These are phyloP conservation scores for Penicillium brevicompactum DNA, from an alignment of 2,329 filamentous ascomycete species.

Conservation along the genomic window DNA sequence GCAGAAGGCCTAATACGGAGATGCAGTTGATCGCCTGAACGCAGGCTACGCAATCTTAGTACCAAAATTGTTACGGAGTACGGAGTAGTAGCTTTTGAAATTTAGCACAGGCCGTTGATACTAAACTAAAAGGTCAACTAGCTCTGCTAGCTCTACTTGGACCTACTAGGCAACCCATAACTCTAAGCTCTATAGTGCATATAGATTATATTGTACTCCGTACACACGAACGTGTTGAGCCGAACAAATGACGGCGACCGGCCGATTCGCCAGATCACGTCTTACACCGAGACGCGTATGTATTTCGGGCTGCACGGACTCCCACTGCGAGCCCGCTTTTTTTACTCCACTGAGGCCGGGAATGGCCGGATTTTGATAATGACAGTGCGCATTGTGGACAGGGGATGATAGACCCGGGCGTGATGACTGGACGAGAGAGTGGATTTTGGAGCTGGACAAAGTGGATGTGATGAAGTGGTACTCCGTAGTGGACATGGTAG, in stretches of 20 bases:
- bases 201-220: no score
- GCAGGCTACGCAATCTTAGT: constrained; percentile 17
- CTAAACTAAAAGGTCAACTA: neutral
- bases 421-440: neutral
- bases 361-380: constrained; percentile 22
- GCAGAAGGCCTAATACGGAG: constrained; percentile 22
- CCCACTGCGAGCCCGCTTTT: constrained; percentile 5
- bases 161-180: no score
- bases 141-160: no score
- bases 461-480: neutral
- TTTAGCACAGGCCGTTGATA: neutral
- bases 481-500: no score
- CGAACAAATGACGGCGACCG: neutral
- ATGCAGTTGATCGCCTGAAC: constrained; percentile 11
- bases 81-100: no score
- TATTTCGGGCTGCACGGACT: constrained; percentile 40
- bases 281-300: constrained; percentile 35
- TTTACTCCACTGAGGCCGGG: constrained; percentile 24
- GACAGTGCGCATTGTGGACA: neutral
- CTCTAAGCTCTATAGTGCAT: no score
- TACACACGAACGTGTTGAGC: neutral
- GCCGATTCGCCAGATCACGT: constrained; percentile 15
- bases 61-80: neutral
- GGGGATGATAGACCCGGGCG: neutral
- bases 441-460: neutral